phyloP scores from a whole-genome alignment of 2,329 filamentous ascomycete species.

The Hypomyces perniciosus region DNA sequence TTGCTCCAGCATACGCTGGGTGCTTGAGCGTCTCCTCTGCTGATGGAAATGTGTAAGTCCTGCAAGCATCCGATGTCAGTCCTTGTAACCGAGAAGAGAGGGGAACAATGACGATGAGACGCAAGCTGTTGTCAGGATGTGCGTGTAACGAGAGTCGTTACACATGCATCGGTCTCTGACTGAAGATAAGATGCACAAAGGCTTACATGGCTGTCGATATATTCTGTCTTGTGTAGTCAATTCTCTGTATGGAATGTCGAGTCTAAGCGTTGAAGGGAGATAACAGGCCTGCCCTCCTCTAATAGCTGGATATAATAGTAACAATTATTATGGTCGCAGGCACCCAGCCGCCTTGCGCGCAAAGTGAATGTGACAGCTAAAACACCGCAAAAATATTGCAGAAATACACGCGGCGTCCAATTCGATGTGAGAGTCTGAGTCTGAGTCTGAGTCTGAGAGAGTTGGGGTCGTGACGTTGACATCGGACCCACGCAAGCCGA shows the following conservation, averaged over 20 bases:
- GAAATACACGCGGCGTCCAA: too few species aligned
- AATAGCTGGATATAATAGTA: too few species aligned
- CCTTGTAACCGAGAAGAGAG: background rate
- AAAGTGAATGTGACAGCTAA: too few species aligned
- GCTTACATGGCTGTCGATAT: background rate
- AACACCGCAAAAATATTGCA: too few species aligned
- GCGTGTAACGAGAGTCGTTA: background rate
- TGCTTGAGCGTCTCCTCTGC: constrained; percentile 56
- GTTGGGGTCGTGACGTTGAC: constrained; percentile 2
- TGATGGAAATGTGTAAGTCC: constrained; percentile 31
- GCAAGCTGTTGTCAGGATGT: background rate
- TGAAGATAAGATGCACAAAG: background rate
- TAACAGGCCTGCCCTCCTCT: too few species aligned
- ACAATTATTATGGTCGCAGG: too few species aligned
- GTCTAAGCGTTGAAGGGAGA: too few species aligned
- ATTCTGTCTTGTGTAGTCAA: background rate
- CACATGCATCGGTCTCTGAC: too few species aligned
- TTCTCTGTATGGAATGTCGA: background rate
- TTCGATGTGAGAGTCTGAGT: too few species aligned
- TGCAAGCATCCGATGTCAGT: constrained; percentile 5
- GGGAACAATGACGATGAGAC: background rate
- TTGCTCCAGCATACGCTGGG: constrained; percentile 59
- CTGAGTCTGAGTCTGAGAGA: too few species aligned
- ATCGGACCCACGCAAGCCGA: background rate
- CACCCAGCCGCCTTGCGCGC: too few species aligned